Conservation (phyloP, 805 yeast species). For the Lipomyces orientalis region DNA sequence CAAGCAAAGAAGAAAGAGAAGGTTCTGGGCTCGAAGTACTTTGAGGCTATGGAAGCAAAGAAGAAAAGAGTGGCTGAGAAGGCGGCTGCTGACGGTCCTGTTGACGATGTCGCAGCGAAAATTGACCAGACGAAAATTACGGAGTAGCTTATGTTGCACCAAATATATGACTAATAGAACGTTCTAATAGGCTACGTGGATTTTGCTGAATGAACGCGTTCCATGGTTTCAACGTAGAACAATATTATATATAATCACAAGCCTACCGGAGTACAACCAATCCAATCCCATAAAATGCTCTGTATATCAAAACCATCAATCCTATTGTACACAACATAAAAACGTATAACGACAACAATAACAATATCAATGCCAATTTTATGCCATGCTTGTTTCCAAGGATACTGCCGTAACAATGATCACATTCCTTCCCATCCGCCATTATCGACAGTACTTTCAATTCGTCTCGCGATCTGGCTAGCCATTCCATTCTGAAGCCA, state of each 20-base stretch:
- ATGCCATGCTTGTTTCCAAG: not conserved
- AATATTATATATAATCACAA: not conserved
- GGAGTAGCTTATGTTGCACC: not conserved
- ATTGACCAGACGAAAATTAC: not conserved
- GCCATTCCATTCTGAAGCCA: conserved; percentile 84
- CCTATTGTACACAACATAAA: not conserved
- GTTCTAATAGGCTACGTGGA: not conserved
- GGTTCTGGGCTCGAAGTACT: conserved; percentile 88
- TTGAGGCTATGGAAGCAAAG: conserved; percentile 51
- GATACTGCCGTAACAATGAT: not conserved
- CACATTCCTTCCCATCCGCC: conserved; percentile 91
- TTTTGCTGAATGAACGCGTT: not conserved
- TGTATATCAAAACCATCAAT: conserved; percentile 5
- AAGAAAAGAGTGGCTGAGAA: conserved; percentile 27
- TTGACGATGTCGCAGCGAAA: conserved; percentile 2
- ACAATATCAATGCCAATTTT: not conserved
- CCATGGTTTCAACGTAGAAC: no score
- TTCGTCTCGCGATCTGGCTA: conserved; percentile 74
- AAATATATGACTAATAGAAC: not conserved
- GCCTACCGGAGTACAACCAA: not conserved
- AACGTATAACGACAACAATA: not conserved
- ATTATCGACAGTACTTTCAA: conserved; percentile 78
- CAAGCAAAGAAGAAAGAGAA: conserved; percentile 75
- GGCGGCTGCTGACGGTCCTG: conserved; percentile 36
- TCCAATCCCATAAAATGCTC: conserved; percentile 3